Conservation (phyloP, 495 filamentous ascomycete genomes). For the Penicillium fimorum region DNA sequence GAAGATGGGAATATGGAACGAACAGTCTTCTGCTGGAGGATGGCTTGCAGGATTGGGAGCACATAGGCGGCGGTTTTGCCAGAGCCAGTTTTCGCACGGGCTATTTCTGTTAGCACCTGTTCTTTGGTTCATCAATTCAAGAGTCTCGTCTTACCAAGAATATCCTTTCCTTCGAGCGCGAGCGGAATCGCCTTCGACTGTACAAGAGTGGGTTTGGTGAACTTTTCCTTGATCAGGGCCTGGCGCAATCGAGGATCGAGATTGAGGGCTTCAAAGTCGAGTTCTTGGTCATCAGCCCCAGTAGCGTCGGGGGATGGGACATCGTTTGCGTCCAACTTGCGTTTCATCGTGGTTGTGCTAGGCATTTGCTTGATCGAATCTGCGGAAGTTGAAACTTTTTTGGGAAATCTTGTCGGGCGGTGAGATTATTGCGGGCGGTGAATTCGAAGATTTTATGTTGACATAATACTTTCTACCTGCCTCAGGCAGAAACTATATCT, state of each 20-base stretch:
- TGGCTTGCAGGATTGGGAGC: conserved; percentile 79
- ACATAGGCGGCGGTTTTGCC: conserved; percentile 98
- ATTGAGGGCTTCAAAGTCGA: conserved; percentile 53
- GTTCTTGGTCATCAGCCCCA: conserved; percentile 28
- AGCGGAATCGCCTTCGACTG: conserved; percentile 87
- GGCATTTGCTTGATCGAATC: conserved; percentile 13
- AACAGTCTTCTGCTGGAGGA: conserved; percentile 74
- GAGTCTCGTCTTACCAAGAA: conserved; percentile 57
- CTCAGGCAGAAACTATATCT: not conserved
- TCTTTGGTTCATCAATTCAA: not conserved
- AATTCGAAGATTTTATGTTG: conserved; percentile 1
- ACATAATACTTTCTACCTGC: not conserved
- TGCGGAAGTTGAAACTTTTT: conserved; percentile 30
- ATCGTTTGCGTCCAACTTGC: conserved; percentile 61
- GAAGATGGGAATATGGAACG: conserved; percentile 19
- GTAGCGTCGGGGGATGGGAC: conserved; percentile 47
- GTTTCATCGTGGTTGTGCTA: conserved; percentile 51
- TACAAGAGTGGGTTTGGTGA: conserved; percentile 77
- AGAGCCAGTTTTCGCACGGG: conserved; percentile 87
- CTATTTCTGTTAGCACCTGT: conserved; percentile 37
- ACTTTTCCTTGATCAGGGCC: conserved; percentile 80
- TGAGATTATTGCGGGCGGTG: conserved; percentile 36
- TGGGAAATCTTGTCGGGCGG: conserved; percentile 46
- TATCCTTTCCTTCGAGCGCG: conserved; percentile 85
- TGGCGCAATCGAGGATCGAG: conserved; percentile 85